Evolutionary conservation across 2,329 filamentous ascomycete genomes (phyloP), one percentile per base, ranked within the genome.

Genomic region (Thielaviopsis populi): DNA sequence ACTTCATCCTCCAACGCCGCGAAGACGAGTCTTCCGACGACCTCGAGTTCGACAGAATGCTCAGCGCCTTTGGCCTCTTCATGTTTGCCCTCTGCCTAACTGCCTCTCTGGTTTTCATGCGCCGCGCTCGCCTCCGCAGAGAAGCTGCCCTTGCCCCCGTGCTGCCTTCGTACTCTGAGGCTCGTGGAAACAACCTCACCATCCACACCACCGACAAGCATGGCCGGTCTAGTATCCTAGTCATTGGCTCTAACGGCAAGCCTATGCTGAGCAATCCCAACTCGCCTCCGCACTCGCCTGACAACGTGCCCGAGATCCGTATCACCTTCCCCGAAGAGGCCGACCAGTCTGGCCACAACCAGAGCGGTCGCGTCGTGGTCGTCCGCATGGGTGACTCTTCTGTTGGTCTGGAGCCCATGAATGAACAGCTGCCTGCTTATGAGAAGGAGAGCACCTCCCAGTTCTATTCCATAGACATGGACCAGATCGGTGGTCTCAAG

Each of bases 321-420:
- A 96, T 99, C 74, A 97, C 94, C 42, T 97, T 99, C 79, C 94
- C 94, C 17, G 89, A 95, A 70, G 94, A 97, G 78, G 86, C 95
- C 69, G 91, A 96, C 72, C 88, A 90, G 69, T 78, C 83, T 63
- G 92, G 92, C 69, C 89, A 85, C 74, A 81, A 82, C 70, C 88
- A 88, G 77, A 90, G 87, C 68, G 92, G 92, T 41, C 85, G 91
- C 40, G 91, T 97, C 61, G 87, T 99, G 24, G 84, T 97, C 42
- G 92, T 99, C 64, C 84, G 89, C 62, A 89, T 97, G 61, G 91
- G 91, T 67, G 94, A 97, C 68, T 87, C 89, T 59, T 81, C 85
- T 43, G 85, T 97, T 68, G 94, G 92, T 60, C 81, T 97, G 67
- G 92, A 96, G 76, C 92, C 91, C 63, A 82, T 95, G 65, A 85